Conservation (phyloP, 768 basidiomycete species). For the Hysterangium stoloniferum region DNA sequence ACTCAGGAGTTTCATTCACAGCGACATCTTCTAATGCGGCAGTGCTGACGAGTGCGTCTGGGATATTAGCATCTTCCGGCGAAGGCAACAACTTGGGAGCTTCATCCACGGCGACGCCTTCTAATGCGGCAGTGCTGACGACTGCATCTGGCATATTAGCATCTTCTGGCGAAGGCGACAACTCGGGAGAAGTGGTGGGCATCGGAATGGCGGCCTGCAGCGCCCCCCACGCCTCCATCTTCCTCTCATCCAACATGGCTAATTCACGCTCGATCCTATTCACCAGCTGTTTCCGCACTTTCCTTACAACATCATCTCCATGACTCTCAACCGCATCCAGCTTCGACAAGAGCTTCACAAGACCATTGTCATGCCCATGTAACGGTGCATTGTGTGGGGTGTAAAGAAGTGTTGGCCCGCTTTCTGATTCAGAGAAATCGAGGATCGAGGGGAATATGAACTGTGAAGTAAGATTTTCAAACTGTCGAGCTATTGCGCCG, state of each 20-base stretch:
- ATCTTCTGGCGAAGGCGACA: too few species aligned
- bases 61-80: too few species aligned
- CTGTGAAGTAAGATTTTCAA: conserved; percentile 32
- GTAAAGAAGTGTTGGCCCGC: conserved; percentile 46
- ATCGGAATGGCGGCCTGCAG: too few species aligned
- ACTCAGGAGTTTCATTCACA: too few species aligned
- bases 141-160: too few species aligned
- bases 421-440: conserved; percentile 32
- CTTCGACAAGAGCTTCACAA: conserved; percentile 54
- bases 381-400: conserved; percentile 51
- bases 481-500: conserved; percentile 32
- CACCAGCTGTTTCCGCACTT: conserved; percentile 43
- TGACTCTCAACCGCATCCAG: conserved; percentile 64
- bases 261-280: conserved; percentile 54
- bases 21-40: too few species aligned
- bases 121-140: too few species aligned
- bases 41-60: too few species aligned
- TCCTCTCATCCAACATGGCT: conserved; percentile 36
- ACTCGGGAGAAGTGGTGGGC: too few species aligned
- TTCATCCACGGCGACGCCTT: too few species aligned
- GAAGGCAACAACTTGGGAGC: too few species aligned
- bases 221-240: conserved; percentile 29
- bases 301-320: conserved; percentile 47
- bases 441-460: conserved; percentile 40
- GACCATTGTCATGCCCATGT: conserved; percentile 53